These are phyloP conservation scores for Kodamaea jinghongensis DNA, from an alignment of 805 yeast genomes.

Conservation along the genomic window DNA sequence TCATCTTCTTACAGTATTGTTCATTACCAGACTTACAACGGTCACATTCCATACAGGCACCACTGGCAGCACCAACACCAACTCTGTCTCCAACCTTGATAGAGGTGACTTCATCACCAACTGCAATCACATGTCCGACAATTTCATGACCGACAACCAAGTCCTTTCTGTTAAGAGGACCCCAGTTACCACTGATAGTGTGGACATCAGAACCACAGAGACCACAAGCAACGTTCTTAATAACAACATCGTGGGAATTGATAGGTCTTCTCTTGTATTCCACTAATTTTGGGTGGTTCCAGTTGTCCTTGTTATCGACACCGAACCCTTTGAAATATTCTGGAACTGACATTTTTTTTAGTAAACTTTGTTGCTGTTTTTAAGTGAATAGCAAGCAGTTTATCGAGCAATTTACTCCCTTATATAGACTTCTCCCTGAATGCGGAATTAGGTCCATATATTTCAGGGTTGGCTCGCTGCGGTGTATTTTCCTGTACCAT, in stretches of 20 bases:
- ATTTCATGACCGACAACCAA: slow-evolving; percentile 63
- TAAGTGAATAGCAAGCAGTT: no score
- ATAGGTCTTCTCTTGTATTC: slow-evolving; percentile 26
- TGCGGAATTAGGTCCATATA: no score
- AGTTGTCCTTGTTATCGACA: slow-evolving; percentile 27
- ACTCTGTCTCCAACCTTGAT: slow-evolving; percentile 69
- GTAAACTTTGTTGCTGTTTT: no score
- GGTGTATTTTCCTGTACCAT: no score
- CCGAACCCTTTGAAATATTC: slow-evolving; percentile 35
- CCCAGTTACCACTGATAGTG: slow-evolving; percentile 53
- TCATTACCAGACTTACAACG: slow-evolving; percentile 44
- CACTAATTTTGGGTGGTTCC: slow-evolving; percentile 34
- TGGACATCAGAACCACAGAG: slow-evolving; percentile 62
- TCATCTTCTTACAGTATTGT: slow-evolving; percentile 49
- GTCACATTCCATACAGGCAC: slow-evolving; percentile 59
- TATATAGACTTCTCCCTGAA: no score
- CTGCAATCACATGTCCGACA: slow-evolving; percentile 53
- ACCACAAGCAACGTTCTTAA: slow-evolving; percentile 61
- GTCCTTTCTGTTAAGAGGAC: slow-evolving; percentile 31
- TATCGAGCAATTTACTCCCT: no score
- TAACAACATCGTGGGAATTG: slow-evolving; percentile 46
- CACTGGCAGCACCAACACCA: slow-evolving; percentile 72
- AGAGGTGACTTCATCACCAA: slow-evolving; percentile 53
- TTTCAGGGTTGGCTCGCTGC: no score
- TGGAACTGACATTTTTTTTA: slow-evolving; percentile 15